A percentile compares a stretch with the other conserved stretches of the same genome.
phyloP scores from a whole-genome alignment of 2,329 filamentous ascomycete genomes.

The Pezicula rhizophila region DNA sequence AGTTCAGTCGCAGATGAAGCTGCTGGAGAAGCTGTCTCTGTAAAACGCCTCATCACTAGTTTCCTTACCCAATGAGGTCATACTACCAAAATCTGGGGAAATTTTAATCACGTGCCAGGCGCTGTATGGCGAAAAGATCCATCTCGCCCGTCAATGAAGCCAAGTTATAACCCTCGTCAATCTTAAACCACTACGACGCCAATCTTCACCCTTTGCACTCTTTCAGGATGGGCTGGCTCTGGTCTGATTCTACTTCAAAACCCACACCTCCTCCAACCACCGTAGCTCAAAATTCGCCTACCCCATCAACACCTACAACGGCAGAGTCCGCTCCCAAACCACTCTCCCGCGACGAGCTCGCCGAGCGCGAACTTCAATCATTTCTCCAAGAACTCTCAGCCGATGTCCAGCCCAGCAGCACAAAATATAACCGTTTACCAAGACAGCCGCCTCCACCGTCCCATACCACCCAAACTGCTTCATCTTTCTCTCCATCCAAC shows the following conservation, averaged over 20 bases:
- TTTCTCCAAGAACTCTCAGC: constrained; percentile 28
- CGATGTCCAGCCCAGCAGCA: constrained; percentile 15
- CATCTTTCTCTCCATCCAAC: constrained; percentile 6
- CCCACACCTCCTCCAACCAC: constrained; percentile 17
- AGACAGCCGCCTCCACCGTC: constrained; percentile 10
- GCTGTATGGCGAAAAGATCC: too few relatives aligned
- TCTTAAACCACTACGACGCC: too few relatives aligned
- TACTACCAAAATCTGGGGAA: neutral
- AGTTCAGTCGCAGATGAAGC: too few relatives aligned
- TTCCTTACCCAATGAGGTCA: constrained; percentile 1
- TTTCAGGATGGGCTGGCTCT: constrained; percentile 56
- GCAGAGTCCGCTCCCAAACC: constrained; percentile 9
- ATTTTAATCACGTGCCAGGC: neutral
- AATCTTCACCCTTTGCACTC: constrained; percentile 1
- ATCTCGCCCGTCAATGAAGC: too few relatives aligned
- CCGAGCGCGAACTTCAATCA: constrained; percentile 27
- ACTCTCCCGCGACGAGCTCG: constrained; percentile 22
- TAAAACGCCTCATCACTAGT: too few relatives aligned
- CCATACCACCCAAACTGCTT: constrained; percentile 3
- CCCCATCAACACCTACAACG: constrained; percentile 9
- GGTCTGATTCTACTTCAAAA: constrained; percentile 34
- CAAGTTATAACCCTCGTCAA: too few relatives aligned
- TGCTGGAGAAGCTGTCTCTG: too few relatives aligned
- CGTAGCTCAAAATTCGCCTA: constrained; percentile 11
- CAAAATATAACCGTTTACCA: constrained; percentile 23